Evolutionary conservation across 345 rosid genomes (phyloP).

Genomic region (Excoecaria agallocha): DNA sequence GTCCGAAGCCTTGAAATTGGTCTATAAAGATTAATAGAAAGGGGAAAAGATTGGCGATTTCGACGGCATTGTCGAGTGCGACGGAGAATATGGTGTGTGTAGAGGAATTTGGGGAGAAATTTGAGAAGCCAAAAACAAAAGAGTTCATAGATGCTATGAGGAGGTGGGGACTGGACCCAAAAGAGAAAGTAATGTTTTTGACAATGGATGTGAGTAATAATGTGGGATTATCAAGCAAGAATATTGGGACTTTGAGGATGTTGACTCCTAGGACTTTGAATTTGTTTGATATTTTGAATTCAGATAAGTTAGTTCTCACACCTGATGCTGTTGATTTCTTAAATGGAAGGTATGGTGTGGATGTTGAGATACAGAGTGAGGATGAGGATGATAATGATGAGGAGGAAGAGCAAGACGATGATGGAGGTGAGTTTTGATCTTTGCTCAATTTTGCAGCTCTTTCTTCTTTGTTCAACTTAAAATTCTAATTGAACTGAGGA

Average conservation of each 20-base stretch:
- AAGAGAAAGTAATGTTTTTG: conserved; percentile 75
- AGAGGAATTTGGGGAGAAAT: conserved; percentile 83
- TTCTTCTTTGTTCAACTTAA: not conserved
- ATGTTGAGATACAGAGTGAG: conserved; percentile 25
- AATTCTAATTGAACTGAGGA: not conserved
- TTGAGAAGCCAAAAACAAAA: conserved; percentile 72
- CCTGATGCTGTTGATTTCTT: conserved; percentile 63
- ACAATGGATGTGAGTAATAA: conserved; percentile 64
- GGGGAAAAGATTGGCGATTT: conserved; percentile 75
- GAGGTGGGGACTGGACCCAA: conserved; percentile 88
- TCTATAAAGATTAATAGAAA: conserved; percentile 80
- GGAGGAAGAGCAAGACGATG: conserved; percentile 23
- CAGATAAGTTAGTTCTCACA: conserved; percentile 75
- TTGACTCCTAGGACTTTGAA: conserved; percentile 86
- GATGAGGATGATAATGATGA: conserved; percentile 39
- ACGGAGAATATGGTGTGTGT: conserved; percentile 60
- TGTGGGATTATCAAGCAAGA: conserved; percentile 63
- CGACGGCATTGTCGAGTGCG: conserved; percentile 77
- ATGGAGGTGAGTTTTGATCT: conserved; percentile 44
- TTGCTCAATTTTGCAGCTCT: too few species aligned
- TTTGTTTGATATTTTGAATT: conserved; percentile 77
- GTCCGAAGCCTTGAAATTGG: conserved; percentile 86
- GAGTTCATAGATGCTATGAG: conserved; percentile 74
- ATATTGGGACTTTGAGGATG: conserved; percentile 80
- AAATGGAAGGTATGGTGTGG: conserved; percentile 71